Evolutionary conservation across 2,329 filamentous ascomycete species (phyloP), one percentile per base, ranked within the genome.

Genomic region (Colletotrichum neosansevieriae): DNA sequence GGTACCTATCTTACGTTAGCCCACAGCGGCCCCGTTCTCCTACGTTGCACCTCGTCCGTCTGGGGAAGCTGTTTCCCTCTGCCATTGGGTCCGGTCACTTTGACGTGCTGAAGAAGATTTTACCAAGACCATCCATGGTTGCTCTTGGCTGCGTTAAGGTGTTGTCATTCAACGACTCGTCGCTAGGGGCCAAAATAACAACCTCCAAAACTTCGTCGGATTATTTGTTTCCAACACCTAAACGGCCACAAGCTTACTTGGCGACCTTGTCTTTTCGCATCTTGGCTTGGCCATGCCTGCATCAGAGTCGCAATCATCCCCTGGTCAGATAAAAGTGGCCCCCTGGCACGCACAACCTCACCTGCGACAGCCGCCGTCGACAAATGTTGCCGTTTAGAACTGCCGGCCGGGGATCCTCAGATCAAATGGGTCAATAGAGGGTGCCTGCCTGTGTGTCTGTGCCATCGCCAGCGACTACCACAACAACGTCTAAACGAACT

Each of bases 61-160:
- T 32, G 66, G 66, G 61, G 66, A 66, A 56, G 34, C 34, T 34
- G 49, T 36, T 12, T 42, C 12, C 36, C 17, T 29, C 40, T 50
- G n/a, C 36, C 49, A 66, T 66, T 66, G 61, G 66, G 21, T 49
- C 56, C 19, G 34, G 21, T 29, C 13, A 19, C 61, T 44, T 40
- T 49, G 24, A 49, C 42, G 32, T 21, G n/a, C 34, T 4, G 34
- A 53, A 58, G 36, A 57, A 66, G 62, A 56, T 42, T 49, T 65
- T 60, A 66, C 66, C 61, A 66, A 69, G 54, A 59, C 49, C 62
- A 12, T 68, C 54, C 54, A 44, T 60, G 42, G 54, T 32, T 38
- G 19, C 45, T 68, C 54, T 66, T 60, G 61, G 65, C 61, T 68
- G 40, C 54, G 47, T 50, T 42, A 34, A 38, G 32, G 54, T 56